Evolutionary conservation across 805 yeast genomes (phyloP).

Genomic region (Kodamaea hsintzibuensis): DNA sequence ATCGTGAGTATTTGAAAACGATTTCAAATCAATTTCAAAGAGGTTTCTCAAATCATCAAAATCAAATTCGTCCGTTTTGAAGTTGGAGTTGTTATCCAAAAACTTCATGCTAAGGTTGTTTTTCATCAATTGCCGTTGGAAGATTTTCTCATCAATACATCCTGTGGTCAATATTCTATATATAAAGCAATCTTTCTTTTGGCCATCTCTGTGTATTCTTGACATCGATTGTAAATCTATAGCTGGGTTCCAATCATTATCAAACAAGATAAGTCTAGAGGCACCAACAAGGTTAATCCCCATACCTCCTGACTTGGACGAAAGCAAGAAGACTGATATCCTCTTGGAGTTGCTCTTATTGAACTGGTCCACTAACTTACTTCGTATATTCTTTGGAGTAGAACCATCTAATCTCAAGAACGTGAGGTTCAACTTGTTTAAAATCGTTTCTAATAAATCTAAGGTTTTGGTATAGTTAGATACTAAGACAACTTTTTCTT

Average conservation of each 20-base stretch:
- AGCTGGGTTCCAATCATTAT: conserved; percentile 97
- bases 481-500: conserved; percentile 80
- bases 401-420: conserved; percentile 80
- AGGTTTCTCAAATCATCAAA: conserved; percentile 69
- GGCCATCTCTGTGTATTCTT: conserved; percentile 93
- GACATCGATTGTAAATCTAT: conserved; percentile 95
- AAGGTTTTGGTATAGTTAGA: conserved; percentile 88
- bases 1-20: conserved; percentile 75
- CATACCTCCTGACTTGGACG: conserved; percentile 92
- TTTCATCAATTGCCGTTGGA: conserved; percentile 88
- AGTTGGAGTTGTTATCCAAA: conserved; percentile 38
- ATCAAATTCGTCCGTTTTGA: conserved; percentile 68
- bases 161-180: conserved; percentile 88
- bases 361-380: conserved; percentile 65
- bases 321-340: conserved; percentile 67
- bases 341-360: conserved; percentile 47
- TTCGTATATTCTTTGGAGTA: conserved; percentile 68
- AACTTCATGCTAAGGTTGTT: conserved; percentile 75
- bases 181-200: conserved; percentile 70
- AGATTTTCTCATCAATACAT: conserved; percentile 89
- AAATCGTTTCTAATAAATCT: conserved; percentile 65
- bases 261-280: conserved; percentile 78
- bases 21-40: conserved; percentile 55
- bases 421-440: conserved; percentile 49
- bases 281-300: conserved; percentile 92